Evolutionary conservation across 768 basidiomycete species (phyloP), one percentile per base, ranked within the genome.

Genomic region (Plicaturopsis crispa): DNA sequence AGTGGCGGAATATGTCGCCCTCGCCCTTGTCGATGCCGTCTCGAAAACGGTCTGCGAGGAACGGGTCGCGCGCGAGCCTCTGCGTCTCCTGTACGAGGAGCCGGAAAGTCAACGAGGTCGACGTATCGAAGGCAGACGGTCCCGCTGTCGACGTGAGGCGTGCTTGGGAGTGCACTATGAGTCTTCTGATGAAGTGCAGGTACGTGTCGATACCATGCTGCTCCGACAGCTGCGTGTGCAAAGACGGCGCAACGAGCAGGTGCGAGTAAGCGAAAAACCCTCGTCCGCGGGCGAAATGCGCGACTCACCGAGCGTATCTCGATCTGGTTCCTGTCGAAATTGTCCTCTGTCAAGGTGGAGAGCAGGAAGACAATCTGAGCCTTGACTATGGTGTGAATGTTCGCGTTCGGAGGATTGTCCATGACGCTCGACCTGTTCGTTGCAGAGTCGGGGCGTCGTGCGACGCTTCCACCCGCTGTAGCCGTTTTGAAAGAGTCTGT

Each of bases 311-410:
- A 89, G 56, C 90, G 83, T 53, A 99, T 96, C 68, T 99, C 93
- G 40, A 78, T 66, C 57, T 92, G 84, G 63, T 96, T 90, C 56
- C 88, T 78, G 56, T 89, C 88, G 58, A 90, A 99, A 64, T 91
- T 92, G 53, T 98, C 94, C 65, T 98, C 94, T 42, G 89, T 91
- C 45, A 98, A 78, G 19, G 91, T 97, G 20, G 89, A 91, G 48
- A 99, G 75, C 42, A 97, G 74, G 65, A 99, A 98, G 49, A 94
- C 92, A 56, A 99, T 93, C 72, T 99, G 93, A 43, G 93, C 86
- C 65, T 87, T 88, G 67, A 91, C 88, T 61, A 90, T 90, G 57
- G 85, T 89, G 62, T 88, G 80, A 56, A 90, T 87, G 61, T 86
- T 87, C 59, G 82, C 80, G 57, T 62, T 80, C 64, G 82, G 76